Conservation (phyloP, 139 green algal species). For the Nannochloris sp. region DNA sequence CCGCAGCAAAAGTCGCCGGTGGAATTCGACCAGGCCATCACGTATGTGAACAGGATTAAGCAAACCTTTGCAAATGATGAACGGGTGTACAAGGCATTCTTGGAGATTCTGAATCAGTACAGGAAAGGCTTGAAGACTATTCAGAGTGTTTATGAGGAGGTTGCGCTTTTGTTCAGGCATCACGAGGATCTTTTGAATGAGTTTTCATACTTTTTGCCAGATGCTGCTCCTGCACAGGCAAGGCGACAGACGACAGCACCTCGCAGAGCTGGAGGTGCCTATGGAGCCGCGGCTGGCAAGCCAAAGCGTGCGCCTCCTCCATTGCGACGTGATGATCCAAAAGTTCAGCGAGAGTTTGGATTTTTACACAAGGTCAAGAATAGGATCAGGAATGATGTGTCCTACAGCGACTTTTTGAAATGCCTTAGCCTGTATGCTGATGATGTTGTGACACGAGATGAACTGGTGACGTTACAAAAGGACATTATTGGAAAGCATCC, state of each 20-base stretch:
- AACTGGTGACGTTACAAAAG: constrained; percentile 68
- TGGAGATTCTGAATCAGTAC: constrained; percentile 99
- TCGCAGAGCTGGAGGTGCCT: background rate
- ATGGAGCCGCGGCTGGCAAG: background rate
- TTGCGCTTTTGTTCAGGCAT: constrained; percentile 83
- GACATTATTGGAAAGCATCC: constrained; percentile 81
- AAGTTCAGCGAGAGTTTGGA: constrained; percentile 46
- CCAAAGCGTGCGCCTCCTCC: background rate
- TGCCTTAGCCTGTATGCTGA: constrained; percentile 88
- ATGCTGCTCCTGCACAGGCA: constrained; percentile 50
- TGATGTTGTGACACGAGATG: constrained; percentile 81
- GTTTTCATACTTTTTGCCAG: constrained; percentile 98
- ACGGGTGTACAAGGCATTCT: constrained; percentile 97
- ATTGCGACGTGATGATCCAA: constrained; percentile 23
- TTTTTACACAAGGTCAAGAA: constrained; percentile 59
- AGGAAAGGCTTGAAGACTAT: constrained; percentile 97
- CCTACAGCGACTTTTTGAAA: constrained; percentile 95
- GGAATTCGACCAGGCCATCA: constrained; percentile 99
- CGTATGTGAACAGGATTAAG: constrained; percentile 99
- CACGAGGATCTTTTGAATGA: constrained; percentile 93
- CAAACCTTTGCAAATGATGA: constrained; percentile 85
- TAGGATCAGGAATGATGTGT: constrained; percentile 26
- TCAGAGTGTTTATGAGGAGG: constrained; percentile 90
- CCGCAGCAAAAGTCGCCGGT: constrained; percentile 60
- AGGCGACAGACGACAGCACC: background rate